phyloP scores from a whole-genome alignment of 75 land plant genomes.

The Sequoia sempervirens region DNA sequence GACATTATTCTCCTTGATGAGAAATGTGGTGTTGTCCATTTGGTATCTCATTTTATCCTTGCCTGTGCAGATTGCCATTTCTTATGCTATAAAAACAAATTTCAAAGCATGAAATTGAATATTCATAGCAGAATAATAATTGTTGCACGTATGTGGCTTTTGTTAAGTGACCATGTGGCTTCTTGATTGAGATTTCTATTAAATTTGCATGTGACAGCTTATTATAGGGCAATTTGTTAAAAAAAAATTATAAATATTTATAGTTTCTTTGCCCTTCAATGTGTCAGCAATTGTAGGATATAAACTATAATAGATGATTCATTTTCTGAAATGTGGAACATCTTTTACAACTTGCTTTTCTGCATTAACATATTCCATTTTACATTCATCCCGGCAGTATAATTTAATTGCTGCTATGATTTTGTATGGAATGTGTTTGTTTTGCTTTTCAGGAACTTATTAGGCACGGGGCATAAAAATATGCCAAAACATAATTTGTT shows the following conservation, averaged over 20 bases:
- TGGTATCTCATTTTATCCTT: background rate
- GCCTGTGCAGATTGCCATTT: background rate
- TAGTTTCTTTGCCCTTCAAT: background rate
- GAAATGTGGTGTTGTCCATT: background rate
- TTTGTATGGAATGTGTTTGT: background rate
- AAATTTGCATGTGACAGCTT: background rate
- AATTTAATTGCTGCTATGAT: background rate
- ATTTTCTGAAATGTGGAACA: background rate
- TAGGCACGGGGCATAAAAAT: background rate
- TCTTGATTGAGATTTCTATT: background rate
- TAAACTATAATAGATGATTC: background rate
- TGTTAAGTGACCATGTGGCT: background rate
- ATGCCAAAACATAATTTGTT: background rate
- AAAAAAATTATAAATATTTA: background rate
- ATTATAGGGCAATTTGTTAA: background rate
- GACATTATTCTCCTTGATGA: background rate
- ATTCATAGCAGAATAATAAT: background rate
- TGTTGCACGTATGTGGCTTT: background rate
- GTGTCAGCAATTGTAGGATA: background rate
- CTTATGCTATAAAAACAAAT: background rate
- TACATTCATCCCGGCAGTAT: background rate
- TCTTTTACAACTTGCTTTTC: background rate
- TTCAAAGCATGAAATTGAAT: background rate
- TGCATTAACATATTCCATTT: background rate
- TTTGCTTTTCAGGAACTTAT: background rate